Conservation (phyloP, 148 eudicot genomes). For the Rheum nobile region DNA sequence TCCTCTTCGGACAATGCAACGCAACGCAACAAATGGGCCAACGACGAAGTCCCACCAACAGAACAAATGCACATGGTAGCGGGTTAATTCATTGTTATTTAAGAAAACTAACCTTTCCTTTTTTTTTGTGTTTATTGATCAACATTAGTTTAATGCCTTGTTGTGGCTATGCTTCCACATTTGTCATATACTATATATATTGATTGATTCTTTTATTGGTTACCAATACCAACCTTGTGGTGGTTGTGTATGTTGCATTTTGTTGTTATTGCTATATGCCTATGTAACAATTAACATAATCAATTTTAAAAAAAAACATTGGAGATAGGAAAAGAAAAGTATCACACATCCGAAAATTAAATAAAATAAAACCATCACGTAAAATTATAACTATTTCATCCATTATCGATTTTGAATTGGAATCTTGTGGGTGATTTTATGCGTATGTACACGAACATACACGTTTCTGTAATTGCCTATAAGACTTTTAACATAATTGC, state of each 20-base stretch:
- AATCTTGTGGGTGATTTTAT: too few species aligned
- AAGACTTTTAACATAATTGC: too few species aligned
- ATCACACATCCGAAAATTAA: too few species aligned
- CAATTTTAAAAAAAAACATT: too few species aligned
- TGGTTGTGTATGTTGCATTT: neutral
- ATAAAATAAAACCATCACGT: too few species aligned
- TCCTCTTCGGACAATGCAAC: neutral
- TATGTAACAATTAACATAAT: too few species aligned
- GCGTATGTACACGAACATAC: too few species aligned
- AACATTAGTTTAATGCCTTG: neutral
- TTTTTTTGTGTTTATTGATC: neutral
- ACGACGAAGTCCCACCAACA: neutral
- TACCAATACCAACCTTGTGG: neutral
- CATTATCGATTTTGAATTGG: too few species aligned
- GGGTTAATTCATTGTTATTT: neutral
- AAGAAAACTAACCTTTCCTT: neutral
- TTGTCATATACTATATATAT: neutral
- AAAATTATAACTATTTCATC: too few species aligned
- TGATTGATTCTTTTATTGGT: neutral
- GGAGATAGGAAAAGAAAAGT: too few species aligned
- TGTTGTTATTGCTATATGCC: too few species aligned
- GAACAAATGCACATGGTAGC: slow-evolving; percentile 4
- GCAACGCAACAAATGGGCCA: slow-evolving; percentile 2
- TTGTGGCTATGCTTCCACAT: neutral
- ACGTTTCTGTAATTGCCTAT: too few species aligned